Base-by-base conservation (phyloP, 228 moss, liverwort and hornwort genomes). In the Sphagnum fallax region DNA sequence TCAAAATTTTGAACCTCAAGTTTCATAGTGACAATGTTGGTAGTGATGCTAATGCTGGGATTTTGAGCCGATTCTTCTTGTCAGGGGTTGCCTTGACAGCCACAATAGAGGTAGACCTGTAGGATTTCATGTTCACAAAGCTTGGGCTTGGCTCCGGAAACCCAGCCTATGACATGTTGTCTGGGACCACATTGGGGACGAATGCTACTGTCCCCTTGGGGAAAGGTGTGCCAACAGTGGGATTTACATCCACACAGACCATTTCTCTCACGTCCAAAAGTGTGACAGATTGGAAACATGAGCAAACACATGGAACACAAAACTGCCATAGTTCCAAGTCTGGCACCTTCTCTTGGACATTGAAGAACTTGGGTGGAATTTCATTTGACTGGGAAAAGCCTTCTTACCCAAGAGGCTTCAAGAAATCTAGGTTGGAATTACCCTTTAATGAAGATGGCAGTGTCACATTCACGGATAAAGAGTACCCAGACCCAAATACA, bases 401-500 rank as follows among this genome's bases (percentile, higher is more conserved):
- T n/a, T 13, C 7, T 13, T 67, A 67, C 52, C 67, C 67, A 0
- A n/a, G n/a, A 32, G 32, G 32, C 32, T 32, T 32, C 32, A 32
- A 32, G 32, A 67, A 51, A 52, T 67, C 13, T 32, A 10, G 6
- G 4, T 15, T 67, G 50, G 52, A 67, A 6, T 5, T 67, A 16
- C 67, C 67, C 51, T 67, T 67, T 16, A 67, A 67, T 16, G 67
- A 67, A 6, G 67, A 67, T 10, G 67, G 67, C 5, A 67, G 67
- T 11, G 67, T 67, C 16, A 67, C 67, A 4, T 67, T 67, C 67
- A 67, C 67, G 6, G 67, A 67, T 51, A 16, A 48, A 4, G 67
- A 67, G n/a, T 67, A 67, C 51, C 67, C 67, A 14, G 16, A 67
- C 13, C 67, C 67, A 1, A 67, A 52, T 11, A 50, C 15, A 18